A percentile compares a stretch with the other conserved stretches of the same genome.
These are phyloP conservation scores for Ascochyta clinopodiicola DNA, from an alignment of 2,329 filamentous ascomycete species.

Conservation along the genomic window DNA sequence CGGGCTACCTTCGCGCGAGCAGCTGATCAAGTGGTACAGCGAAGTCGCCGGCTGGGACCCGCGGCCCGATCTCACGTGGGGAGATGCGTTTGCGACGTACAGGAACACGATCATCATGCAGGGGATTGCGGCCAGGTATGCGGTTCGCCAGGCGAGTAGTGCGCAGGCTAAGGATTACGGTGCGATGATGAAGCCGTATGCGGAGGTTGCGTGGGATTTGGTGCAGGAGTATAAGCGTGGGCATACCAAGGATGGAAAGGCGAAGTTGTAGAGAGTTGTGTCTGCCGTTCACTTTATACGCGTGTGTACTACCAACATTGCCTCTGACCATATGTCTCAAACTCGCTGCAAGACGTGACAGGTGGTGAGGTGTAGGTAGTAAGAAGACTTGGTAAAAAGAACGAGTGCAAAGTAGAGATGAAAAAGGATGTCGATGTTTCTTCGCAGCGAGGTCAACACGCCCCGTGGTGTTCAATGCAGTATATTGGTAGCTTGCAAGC, in stretches of 20 bases:
- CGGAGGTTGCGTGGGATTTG: constrained; percentile 78
- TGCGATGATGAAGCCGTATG: constrained; percentile 72
- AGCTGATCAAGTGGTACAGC: constrained; percentile 71
- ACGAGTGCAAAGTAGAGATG: too few relatives aligned
- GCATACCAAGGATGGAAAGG: constrained; percentile 35
- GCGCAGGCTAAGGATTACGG: constrained; percentile 78
- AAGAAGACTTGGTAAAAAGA: not conserved
- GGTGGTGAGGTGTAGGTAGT: not conserved
- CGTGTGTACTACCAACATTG: not conserved
- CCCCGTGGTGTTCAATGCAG: not conserved
- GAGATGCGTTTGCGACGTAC: constrained; percentile 68
- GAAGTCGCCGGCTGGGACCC: constrained; percentile 76
- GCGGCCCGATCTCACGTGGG: constrained; percentile 65
- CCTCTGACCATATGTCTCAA: not conserved
- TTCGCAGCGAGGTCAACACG: not conserved
- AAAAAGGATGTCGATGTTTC: not conserved
- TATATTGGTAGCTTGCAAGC: not conserved
- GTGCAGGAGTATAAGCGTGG: constrained; percentile 61
- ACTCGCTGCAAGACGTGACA: not conserved
- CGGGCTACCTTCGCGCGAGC: constrained; percentile 68
- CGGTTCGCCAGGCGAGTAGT: constrained; percentile 86
- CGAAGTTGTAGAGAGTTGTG: constrained; percentile 41
- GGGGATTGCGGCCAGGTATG: constrained; percentile 90
- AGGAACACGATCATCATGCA: constrained; percentile 72
- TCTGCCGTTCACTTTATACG: not conserved